Percentiles rank a stretch among this genome's conserved stretches.
Conservation (phyloP, 2,329 filamentous ascomycete genomes). For the Xylariaceae sp. region DNA sequence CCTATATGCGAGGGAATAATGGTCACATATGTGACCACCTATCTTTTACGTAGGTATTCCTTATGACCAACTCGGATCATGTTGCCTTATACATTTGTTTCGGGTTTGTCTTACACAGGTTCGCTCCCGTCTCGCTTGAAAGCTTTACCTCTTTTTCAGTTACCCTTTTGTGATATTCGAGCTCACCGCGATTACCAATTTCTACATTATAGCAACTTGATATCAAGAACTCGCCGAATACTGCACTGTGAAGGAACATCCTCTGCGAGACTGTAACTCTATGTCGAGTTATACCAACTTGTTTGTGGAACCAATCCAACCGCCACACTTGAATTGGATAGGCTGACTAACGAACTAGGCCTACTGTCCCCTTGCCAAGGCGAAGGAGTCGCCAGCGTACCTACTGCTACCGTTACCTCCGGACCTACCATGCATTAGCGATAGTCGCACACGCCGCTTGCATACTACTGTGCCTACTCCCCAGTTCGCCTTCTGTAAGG, state of each 20-base stretch:
- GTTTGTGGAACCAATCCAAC: constrained; percentile 1
- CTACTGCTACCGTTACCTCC: constrained; percentile 8
- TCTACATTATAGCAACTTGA: neutral
- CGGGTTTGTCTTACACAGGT: neutral
- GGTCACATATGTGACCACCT: constrained; percentile 4
- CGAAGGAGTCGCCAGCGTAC: constrained; percentile 15
- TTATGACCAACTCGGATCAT: constrained; percentile 1
- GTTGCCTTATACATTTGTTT: constrained; percentile 6
- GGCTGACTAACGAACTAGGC: constrained; percentile 15
- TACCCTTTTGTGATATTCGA: no score
- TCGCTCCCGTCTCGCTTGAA: neutral
- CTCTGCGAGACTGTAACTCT: neutral
- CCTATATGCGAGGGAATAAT: neutral
- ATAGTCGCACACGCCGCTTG: neutral
- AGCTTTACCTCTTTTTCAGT: no score
- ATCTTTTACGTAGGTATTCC: neutral
- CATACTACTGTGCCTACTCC: constrained; percentile 4
- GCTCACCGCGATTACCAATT: neutral
- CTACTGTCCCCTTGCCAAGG: constrained; percentile 5
- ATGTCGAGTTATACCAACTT: neutral
- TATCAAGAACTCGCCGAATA: neutral
- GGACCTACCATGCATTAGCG: constrained; percentile 14
- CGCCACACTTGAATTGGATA: neutral
- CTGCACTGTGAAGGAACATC: neutral
- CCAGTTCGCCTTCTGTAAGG: constrained; percentile 14